Evolutionary conservation across 2,329 filamentous ascomycete genomes (phyloP), one percentile per base, ranked within the genome.

Genomic region (Hyphodiscus sp.): DNA sequence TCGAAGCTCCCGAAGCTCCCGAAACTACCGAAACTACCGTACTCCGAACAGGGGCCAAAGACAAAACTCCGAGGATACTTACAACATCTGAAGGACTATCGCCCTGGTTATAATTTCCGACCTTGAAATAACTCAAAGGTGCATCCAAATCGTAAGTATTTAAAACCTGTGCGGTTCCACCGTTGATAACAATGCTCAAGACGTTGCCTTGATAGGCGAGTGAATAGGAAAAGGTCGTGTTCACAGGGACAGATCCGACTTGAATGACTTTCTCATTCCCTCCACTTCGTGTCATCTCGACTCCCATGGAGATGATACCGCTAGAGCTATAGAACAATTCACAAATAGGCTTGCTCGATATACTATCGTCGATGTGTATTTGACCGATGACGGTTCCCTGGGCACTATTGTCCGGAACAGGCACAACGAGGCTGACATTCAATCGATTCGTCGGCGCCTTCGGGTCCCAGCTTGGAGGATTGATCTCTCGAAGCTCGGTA

Each of bases 401-500:
- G 23, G 63, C 61, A 19, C 67, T 68, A 54, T 69, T 63, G 54
- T 69, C 66, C 0, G 70, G 65, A 41, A 60, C 55, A 0, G 57
- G 42, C 2, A 70, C 69, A 0, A 56, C 54, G 7, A 74, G 59
- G 0, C 59, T 60, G 3, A 63, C 70, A 19, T 55, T 67, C 18
- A 73, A 62, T 4, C 61, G 59, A 56, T 72, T 73, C 20, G 56
- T 61, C 5, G 53, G 47, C 16, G 54, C 59, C 10, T 63, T 66
- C 7, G 71, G 69, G 44, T 66, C 61, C 70, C 71, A 68, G 45
- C 54, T 64, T 3, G 50, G 64, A 1, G 69, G 70, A 30, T 50
- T 61, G n/a, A 50, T 53, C 62, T 74, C 72, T 18, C 71, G 70
- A 11, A 74, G 63, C 59, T 74, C 72, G 10, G 69, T 72, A 26